Base-by-base conservation (phyloP, 345 rosid species). In the Hirschfeldia incana region DNA sequence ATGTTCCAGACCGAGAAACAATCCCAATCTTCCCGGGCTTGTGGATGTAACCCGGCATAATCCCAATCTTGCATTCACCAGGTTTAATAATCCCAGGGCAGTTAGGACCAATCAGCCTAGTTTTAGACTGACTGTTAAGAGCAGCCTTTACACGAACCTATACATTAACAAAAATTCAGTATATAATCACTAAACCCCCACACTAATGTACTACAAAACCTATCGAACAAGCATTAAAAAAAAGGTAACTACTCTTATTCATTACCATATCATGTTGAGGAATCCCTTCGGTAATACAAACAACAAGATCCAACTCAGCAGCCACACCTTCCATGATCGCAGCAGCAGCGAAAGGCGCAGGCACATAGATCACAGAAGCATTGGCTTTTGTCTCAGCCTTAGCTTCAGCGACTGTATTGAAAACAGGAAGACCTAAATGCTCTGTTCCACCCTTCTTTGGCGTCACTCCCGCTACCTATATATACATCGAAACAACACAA, bases 371-470 rank as follows among this genome's bases (percentile, higher is more conserved):
- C 69, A 87, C 94, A 8, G 94, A 93, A 32, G 98, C 94, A 85
- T 85, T 93, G 28, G 98, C 97, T 83, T 88, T 95, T 0, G 98
- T 89, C 79, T 91, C 98, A 6, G 97, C 96, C 70, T 91, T 95
- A 1, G 99, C 99, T 86, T 95, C 99, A 10, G 98, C 97, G 68
- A 95, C 97, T 0, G 98, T 44, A 73, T 95, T 93, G 74, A 89
- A 95, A 65, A 95, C 98, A 59, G 97, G 98, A 75, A 93, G 96
- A 13, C 98, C 99, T 83, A 91, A 83, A 84, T 95, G 99, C 59
- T 93, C 98, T 1, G 97, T 95, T 8, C 99, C 99, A 30, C 98
- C 99, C 77, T 95, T 95, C 89, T 93, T 93, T 0, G 98, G 99
- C 67, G 99, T 95, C 77, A 93, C 99, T 26, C 99, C 98, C 42